A percentile compares a stretch with the other conserved stretches of the same genome.
These are phyloP conservation scores for Mycena sp. DNA, from an alignment of 1,284 basidiomycete genomes.

Conservation along the genomic window DNA sequence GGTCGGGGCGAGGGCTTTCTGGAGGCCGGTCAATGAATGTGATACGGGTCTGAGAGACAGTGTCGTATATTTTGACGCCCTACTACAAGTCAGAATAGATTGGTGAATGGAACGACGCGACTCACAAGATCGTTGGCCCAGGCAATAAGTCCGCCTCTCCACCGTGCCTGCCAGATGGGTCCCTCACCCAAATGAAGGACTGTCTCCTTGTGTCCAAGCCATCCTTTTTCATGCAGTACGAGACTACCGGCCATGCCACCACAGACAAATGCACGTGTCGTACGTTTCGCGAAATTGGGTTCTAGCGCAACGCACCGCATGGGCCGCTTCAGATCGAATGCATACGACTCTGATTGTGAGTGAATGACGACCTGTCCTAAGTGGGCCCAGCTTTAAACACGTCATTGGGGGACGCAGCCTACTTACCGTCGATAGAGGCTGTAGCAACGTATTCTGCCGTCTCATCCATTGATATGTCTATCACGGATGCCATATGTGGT, in stretches of 20 bases:
- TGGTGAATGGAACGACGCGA: not conserved
- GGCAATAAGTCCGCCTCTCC: constrained; percentile 89
- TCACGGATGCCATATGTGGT: constrained; percentile 91
- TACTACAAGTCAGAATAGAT: constrained; percentile 39
- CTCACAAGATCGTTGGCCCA: constrained; percentile 95
- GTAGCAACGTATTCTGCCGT: constrained; percentile 93
- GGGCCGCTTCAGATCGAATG: constrained; percentile 93
- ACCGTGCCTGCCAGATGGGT: constrained; percentile 92
- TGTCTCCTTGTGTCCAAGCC: constrained; percentile 95
- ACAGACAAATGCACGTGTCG: constrained; percentile 88
- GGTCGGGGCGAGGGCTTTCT: constrained; percentile 88
- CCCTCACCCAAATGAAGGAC: constrained; percentile 91
- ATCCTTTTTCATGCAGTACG: constrained; percentile 92
- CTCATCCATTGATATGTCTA: constrained; percentile 87
- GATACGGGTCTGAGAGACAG: constrained; percentile 80
- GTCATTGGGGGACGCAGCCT: not conserved
- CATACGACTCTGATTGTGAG: constrained; percentile 87
- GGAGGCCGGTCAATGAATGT: constrained; percentile 88
- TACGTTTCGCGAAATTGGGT: constrained; percentile 87
- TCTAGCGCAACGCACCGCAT: constrained; percentile 93
- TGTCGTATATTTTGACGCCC: constrained; percentile 97
- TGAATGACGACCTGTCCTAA: constrained; percentile 91
- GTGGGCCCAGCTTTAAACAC: constrained; percentile 25
- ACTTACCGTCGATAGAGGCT: constrained; percentile 92
- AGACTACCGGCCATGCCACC: constrained; percentile 94